Percentiles rank a stretch among this genome's conserved stretches.
Evolutionary conservation across 2,329 filamentous ascomycete species (phyloP).

Genomic region (Fusarium beomiforme): DNA sequence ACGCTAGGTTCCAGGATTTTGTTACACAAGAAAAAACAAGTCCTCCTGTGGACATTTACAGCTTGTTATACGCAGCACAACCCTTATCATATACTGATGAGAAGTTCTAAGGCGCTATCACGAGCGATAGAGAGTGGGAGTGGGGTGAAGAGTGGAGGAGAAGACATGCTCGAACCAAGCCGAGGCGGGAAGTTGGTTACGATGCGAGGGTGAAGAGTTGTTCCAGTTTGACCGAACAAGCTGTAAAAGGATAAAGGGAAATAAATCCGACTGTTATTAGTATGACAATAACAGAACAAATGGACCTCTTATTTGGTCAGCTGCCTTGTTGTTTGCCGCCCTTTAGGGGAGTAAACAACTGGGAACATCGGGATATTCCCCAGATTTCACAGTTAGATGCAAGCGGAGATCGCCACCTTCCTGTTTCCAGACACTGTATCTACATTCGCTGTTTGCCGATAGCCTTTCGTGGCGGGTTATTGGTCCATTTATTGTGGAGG

Average conservation of each 20-base stretch:
- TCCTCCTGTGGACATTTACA: not conserved
- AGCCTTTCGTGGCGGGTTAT: not conserved
- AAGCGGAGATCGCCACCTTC: slow-evolving; percentile 50
- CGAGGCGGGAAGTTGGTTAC: slow-evolving; percentile 21
- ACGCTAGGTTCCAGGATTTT: not conserved
- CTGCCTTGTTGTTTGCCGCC: slow-evolving; percentile 23
- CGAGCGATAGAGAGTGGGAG: slow-evolving; percentile 17
- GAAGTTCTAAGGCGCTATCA: slow-evolving; percentile 25
- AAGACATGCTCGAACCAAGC: slow-evolving; percentile 16
- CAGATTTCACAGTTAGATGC: slow-evolving; percentile 19
- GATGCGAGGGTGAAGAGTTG: not conserved
- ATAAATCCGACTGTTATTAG: not conserved
- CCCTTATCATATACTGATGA: slow-evolving; percentile 26
- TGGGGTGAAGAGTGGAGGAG: slow-evolving; percentile 19
- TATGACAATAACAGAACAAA: not conserved
- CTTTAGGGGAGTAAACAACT: slow-evolving; percentile 15
- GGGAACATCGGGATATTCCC: slow-evolving; percentile 19
- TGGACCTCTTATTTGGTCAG: slow-evolving; percentile 19
- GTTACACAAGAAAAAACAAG: not conserved
- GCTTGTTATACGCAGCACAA: slow-evolving; percentile 11
- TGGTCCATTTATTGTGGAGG: slow-evolving; percentile 3
- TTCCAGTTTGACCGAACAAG: not conserved
- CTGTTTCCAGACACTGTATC: slow-evolving; percentile 22
- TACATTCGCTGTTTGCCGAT: slow-evolving; percentile 28
- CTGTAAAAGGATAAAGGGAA: not conserved